phyloP scores from a whole-genome alignment of 73 alveolate species.

The Durusdinium trenchii region DNA sequence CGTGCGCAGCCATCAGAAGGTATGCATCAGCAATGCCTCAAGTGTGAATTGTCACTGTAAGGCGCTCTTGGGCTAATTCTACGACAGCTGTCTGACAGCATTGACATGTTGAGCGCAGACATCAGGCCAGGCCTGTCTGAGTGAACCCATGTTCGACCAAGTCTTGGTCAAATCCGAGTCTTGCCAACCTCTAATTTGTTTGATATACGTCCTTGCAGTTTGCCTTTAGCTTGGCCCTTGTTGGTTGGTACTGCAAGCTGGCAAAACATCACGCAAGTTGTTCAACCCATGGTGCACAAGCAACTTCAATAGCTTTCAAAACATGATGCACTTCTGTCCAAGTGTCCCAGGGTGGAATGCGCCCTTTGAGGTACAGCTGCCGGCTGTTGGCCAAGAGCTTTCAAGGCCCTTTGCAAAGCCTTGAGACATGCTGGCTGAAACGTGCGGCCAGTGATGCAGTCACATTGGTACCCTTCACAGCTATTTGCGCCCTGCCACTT shows the following conservation, averaged over 20 bases:
- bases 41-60: background rate
- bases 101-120: constrained; percentile 77
- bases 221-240: too few species aligned
- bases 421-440: constrained; percentile 12
- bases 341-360: background rate
- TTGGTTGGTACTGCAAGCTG: too few species aligned
- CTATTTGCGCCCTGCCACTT: constrained; percentile 45
- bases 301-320: too few species aligned
- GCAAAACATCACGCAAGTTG: too few species aligned
- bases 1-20: too few species aligned
- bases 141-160: too few species aligned
- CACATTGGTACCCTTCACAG: constrained; percentile 67
- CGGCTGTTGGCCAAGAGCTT: background rate
- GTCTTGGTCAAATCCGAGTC: too few species aligned
- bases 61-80: constrained; percentile 18
- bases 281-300: too few species aligned
- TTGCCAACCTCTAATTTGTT: too few species aligned
- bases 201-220: too few species aligned
- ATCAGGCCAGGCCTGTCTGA: constrained; percentile 22
- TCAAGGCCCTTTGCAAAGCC: background rate
- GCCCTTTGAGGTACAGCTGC: constrained; percentile 40
- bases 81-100: constrained; percentile 61
- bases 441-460: constrained; percentile 67
- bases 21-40: background rate
- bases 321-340: background rate